Percentiles rank a stretch among this genome's conserved stretches.
Evolutionary conservation across 2,329 filamentous ascomycete genomes (phyloP).

Genomic region (Cercospora zeae-maydis): DNA sequence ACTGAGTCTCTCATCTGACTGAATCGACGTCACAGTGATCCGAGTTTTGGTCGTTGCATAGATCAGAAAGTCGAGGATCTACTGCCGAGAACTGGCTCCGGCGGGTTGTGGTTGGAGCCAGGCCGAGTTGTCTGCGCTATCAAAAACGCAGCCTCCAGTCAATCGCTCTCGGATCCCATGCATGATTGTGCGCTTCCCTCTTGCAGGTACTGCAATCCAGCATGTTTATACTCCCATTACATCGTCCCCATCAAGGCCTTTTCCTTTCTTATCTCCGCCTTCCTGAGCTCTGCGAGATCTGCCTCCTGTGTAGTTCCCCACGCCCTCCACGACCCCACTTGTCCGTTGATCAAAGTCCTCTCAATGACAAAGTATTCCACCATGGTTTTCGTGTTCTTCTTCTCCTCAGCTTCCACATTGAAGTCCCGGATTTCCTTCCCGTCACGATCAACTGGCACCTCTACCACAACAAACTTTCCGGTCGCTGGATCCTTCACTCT

Average conservation of each 20-base stretch:
- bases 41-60: too few species aligned
- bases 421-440: constrained; percentile 36
- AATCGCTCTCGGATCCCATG: neutral
- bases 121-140: too few species aligned
- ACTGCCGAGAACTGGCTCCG: too few species aligned
- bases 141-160: neutral
- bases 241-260: constrained; percentile 9
- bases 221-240: neutral
- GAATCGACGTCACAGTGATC: too few species aligned
- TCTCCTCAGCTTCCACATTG: constrained; percentile 35
- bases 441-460: constrained; percentile 34
- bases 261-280: constrained; percentile 17
- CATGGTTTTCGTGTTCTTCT: constrained; percentile 38
- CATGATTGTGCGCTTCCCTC: neutral
- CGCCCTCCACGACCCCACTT: constrained; percentile 47
- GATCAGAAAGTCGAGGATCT: too few species aligned
- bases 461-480: constrained; percentile 17
- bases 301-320: constrained; percentile 50
- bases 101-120: too few species aligned
- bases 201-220: neutral
- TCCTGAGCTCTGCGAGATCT: constrained; percentile 39
- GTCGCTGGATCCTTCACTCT: constrained; percentile 18
- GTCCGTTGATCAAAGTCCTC: constrained; percentile 40
- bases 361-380: constrained; percentile 53
- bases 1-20: too few species aligned